phyloP scores from a whole-genome alignment of 306 rosid genomes.

The Abrus pulchellus region DNA sequence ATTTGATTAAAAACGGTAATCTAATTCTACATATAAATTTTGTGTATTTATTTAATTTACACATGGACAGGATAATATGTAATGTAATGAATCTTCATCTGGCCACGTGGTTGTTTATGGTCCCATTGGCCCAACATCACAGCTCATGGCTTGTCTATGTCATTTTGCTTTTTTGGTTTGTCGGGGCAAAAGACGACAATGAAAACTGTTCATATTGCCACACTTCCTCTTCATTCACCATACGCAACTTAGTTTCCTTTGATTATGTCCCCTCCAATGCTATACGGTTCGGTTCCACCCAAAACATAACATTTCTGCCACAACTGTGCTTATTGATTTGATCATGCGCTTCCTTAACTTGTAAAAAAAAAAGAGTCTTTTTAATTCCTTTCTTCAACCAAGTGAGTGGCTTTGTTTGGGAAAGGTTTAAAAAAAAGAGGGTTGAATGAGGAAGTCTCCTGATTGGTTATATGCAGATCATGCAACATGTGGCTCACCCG shows the following conservation, averaged over 20 bases:
- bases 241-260: neutral
- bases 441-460: conserved; percentile 53
- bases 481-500: conserved; percentile 67
- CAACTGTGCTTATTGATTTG: conserved; percentile 17
- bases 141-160: conserved; percentile 53
- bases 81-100: conserved; percentile 23
- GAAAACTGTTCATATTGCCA: conserved; percentile 41
- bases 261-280: conserved; percentile 40
- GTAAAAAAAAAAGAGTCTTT: neutral
- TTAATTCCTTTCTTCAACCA: conserved; percentile 25
- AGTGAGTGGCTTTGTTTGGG: conserved; percentile 25
- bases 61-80: conserved; percentile 40
- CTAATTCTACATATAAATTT: too few relatives aligned
- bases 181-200: conserved; percentile 61
- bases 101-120: conserved; percentile 59
- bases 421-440: conserved; percentile 2
- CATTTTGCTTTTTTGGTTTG: conserved; percentile 49
- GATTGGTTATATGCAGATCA: conserved; percentile 63
- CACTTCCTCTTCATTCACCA: conserved; percentile 35
- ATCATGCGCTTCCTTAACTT: neutral
- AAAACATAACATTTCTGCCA: conserved; percentile 40
- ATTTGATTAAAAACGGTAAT: too few relatives aligned
- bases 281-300: conserved; percentile 29
- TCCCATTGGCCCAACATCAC: conserved; percentile 41
- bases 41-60: conserved; percentile 25